Base-by-base conservation (phyloP, 192 early-diverging fungal species). In the Coemansia sp. region DNA sequence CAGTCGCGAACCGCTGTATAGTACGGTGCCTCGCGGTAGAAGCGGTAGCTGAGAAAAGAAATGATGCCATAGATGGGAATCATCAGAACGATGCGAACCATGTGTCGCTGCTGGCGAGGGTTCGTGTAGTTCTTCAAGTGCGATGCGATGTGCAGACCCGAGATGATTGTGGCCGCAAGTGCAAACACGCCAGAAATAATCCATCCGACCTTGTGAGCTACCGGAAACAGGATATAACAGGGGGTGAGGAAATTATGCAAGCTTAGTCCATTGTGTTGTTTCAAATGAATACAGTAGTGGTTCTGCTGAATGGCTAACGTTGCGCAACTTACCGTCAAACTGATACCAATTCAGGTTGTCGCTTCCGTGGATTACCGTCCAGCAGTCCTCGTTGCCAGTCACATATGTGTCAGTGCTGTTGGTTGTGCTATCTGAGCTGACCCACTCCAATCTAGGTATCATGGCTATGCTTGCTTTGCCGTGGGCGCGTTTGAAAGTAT, bases 11-110 rank as follows among this genome's bases (percentile, higher is more conserved):
- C 65, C 0, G 85, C 86, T 57, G 81, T 82, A 57, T 84, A 86
- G 81, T 89, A 92, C 29, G 85, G 84, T 15, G 86, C 76, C 57
- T 85, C 73, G 53, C 82, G 74, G 59, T 88, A 89, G 67, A 83
- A 92, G 30, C 87, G 82, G 75, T 89, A 92, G 58, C 82, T 80
- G 56, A 88, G 74, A 50, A 77, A 87, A 10, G 86, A 85, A 36
- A 91, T 83, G 33, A 88, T 70, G 44, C 87, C 72, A 71, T 92
- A 92, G 31, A 91, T 79, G 0, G 90, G 88, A 55, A 89, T 85
- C 70, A 92, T 84, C 25, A 92, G 77, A 22, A 89, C 68, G 34
- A 92, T 88, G 42, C 90, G 86, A 50, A 92, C 87, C 28, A 92
- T 88, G 53, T 86, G 86, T n/a, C 88, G 84, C 68, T 92, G 90